Conservation (phyloP, 371 early-diverging fungal species). For the Mucor piriformis region DNA sequence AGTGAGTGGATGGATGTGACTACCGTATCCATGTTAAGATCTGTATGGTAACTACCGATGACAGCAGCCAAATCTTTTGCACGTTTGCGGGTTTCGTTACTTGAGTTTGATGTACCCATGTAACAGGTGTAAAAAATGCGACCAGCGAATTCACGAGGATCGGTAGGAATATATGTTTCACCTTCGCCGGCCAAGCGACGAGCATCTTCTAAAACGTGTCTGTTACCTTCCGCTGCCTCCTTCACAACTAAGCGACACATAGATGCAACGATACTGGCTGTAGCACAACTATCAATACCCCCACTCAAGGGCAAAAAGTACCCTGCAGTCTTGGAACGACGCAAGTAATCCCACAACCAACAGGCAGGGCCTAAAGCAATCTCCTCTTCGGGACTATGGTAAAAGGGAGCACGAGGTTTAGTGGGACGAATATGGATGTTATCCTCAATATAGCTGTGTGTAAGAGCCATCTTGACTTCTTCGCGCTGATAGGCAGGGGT, state of each 20-base stretch:
- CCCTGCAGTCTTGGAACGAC: slow-evolving; percentile 87
- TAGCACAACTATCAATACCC: slow-evolving; percentile 96
- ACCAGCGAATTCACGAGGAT: slow-evolving; percentile 82
- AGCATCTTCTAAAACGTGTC: slow-evolving; percentile 76
- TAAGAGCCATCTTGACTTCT: slow-evolving; percentile 58
- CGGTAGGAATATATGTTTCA: slow-evolving; percentile 67
- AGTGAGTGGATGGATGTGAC: slow-evolving; percentile 76
- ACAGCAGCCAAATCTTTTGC: slow-evolving; percentile 78
- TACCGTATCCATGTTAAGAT: slow-evolving; percentile 86
- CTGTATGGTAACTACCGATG: slow-evolving; percentile 92
- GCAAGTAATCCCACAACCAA: slow-evolving; percentile 99
- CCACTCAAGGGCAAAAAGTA: slow-evolving; percentile 97
- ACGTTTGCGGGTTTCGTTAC: slow-evolving; percentile 80
- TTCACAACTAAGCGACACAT: slow-evolving; percentile 92
- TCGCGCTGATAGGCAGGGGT: slow-evolving; percentile 67
- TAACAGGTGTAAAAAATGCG: slow-evolving; percentile 94
- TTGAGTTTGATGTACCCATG: slow-evolving; percentile 94
- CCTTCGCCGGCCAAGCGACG: slow-evolving; percentile 66
- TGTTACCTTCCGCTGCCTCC: slow-evolving; percentile 65
- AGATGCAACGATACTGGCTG: slow-evolving; percentile 90
- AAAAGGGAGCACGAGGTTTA: slow-evolving; percentile 40
- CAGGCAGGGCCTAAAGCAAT: slow-evolving; percentile 95
- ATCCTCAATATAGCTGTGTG: slow-evolving; percentile 49
- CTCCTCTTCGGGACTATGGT: slow-evolving; percentile 77
- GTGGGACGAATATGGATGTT: slow-evolving; percentile 38